Evolutionary conservation across 176 grass and related monocot species (phyloP), one percentile per base, ranked within the genome.

Genomic region (Themeda triandra): DNA sequence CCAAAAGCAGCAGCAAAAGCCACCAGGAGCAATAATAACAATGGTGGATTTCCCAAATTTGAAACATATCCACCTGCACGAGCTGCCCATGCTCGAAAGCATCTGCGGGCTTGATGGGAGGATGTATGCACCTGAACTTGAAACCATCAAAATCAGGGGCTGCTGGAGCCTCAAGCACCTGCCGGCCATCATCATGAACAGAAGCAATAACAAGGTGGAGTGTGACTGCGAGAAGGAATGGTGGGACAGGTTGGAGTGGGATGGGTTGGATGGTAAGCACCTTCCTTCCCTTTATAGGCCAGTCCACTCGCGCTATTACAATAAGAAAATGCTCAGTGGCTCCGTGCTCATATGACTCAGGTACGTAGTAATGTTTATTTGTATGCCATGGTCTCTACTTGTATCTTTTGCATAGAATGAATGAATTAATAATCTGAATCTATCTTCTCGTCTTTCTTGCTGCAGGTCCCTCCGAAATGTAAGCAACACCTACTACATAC

Each of bases 151-250:
- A 10, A 72, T 80, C 54, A 80, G 41, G n/a, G 84, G 76, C 4
- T 86, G 84, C 11, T 86, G 84, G 84, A 86, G 76, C 66, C 84
- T 86, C 39, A 71, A 0, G 3, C 54, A 53, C 15, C n/a, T 86
- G 23, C 84, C 76, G 0, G 1, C 28, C 6, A 0, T 63, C 3
- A 3, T 1, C 0, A 0, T 10, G 0, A 0, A 19, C 5, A 19
- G 30, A 33, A 33, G 30, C 49, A 21, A 8, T 0, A 21, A 2
- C 0, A 6, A 46, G 15, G 84, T 79, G 39, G 66, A 86, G 5
- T 86, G 76, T 14, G 76, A 86, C 4, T 80, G 76, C 17, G 84
- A 86, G 76, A 73, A 80, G 67, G 39, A 41, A 41, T 86, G 76
- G 66, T 86, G 84, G 84, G 84, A 79, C 1, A 1, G 9, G 5